phyloP scores from a whole-genome alignment of 805 yeast species.

The Tetrapisispora pingtungensis region DNA sequence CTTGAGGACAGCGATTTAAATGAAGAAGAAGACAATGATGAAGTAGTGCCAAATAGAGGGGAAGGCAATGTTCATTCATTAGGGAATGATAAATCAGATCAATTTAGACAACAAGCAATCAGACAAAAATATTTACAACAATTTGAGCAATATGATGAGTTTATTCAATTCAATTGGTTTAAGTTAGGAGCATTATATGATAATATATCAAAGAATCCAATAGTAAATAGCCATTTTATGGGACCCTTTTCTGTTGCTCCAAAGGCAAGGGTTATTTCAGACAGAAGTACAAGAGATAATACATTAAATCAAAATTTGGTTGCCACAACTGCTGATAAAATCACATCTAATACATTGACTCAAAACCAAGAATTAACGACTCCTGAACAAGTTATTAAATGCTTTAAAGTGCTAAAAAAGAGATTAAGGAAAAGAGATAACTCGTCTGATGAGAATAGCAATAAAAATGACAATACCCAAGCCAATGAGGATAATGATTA shows the following conservation, averaged over 20 bases:
- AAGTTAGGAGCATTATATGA: conserved; percentile 44
- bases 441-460: neutral
- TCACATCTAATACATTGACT: conserved; percentile 42
- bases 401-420: conserved; percentile 34
- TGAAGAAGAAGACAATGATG: conserved; percentile 17
- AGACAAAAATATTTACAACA: conserved; percentile 16
- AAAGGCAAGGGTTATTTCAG: conserved; percentile 29
- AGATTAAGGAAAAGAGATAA: neutral
- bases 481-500: conserved; percentile 25
- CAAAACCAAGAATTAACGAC: conserved; percentile 49
- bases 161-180: conserved; percentile 48
- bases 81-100: conserved; percentile 15
- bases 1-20: conserved; percentile 2
- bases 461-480: neutral
- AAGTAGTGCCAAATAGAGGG: conserved; percentile 10
- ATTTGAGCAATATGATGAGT: conserved; percentile 25
- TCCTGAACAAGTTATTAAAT: conserved; percentile 48
- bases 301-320: conserved; percentile 20
- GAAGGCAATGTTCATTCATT: conserved; percentile 6
- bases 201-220: conserved; percentile 34
- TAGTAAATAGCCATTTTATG: conserved; percentile 50
- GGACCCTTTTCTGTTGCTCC: conserved; percentile 64
- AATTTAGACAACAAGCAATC: conserved; percentile 7
- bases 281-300: conserved; percentile 36
- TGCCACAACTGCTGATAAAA: conserved; percentile 41